Conservation (phyloP, 2,329 filamentous ascomycete genomes). For the Sclerotinia sclerotiorum region DNA sequence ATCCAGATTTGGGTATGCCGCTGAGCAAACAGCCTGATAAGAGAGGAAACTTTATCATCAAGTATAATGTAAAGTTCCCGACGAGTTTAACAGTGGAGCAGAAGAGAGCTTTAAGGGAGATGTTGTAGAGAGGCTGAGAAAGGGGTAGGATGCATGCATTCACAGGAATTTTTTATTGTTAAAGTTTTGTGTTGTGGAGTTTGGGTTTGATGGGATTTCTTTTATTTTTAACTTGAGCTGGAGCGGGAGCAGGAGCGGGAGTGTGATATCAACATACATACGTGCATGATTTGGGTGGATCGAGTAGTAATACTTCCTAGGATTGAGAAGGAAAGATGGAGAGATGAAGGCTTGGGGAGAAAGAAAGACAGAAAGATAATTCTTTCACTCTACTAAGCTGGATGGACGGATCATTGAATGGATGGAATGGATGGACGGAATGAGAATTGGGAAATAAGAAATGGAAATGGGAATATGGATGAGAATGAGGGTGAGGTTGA, state of each 20-base stretch:
- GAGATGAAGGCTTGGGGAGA: not conserved
- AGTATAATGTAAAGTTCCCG: constrained; percentile 92
- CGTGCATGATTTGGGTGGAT: not conserved
- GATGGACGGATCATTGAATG: not conserved
- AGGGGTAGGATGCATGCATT: not conserved
- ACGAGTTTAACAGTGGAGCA: constrained; percentile 71
- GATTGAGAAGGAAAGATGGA: not conserved
- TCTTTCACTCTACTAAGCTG: too few species aligned
- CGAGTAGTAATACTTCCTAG: not conserved
- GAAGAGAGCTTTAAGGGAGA: constrained; percentile 77
- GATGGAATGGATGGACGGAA: not conserved
- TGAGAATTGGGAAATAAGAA: not conserved
- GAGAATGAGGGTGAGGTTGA: not conserved
- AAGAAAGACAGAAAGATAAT: too few species aligned
- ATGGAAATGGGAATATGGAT: not conserved
- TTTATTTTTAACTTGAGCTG: not conserved
- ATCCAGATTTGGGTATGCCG: constrained; percentile 89
- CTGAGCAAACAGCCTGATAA: constrained; percentile 84
- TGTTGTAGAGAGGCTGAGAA: constrained; percentile 54
- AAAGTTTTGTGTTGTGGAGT: not conserved
- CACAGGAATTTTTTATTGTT: not conserved
- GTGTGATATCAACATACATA: not conserved
- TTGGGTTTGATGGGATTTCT: not conserved
- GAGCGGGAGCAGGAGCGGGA: not conserved
- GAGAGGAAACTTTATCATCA: constrained; percentile 84